phyloP scores from a whole-genome alignment of 106 monocot genomes.

The Dioscorea zingiberensis region DNA sequence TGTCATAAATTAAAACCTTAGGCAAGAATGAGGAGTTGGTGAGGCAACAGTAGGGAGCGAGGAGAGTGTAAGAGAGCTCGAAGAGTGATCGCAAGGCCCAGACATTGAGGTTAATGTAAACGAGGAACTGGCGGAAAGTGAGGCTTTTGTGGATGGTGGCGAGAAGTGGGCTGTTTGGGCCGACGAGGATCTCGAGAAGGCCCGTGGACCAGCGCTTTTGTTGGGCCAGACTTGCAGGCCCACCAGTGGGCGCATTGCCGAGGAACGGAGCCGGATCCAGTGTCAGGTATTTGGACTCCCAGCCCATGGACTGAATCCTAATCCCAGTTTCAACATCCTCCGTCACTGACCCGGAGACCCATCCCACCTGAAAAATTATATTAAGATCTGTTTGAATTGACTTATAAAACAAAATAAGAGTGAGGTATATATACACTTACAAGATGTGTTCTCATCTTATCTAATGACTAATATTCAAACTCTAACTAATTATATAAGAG shows the following conservation, averaged over 20 bases:
- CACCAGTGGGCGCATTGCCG: conserved; percentile 30
- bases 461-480: too few species aligned
- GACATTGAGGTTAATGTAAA: conserved; percentile 9
- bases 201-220: conserved; percentile 50
- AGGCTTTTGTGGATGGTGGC: conserved; percentile 13
- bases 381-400: too few species aligned
- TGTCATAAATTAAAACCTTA: conserved; percentile 16
- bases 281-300: conserved; percentile 11
- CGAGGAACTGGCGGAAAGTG: conserved; percentile 31
- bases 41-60: conserved; percentile 33
- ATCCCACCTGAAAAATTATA: conserved; percentile 31
- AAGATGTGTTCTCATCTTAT: too few species aligned
- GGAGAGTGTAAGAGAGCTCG: conserved; percentile 30
- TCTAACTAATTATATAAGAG: too few species aligned
- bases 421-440: too few species aligned
- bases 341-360: conserved; percentile 22
- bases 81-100: conserved; percentile 17
- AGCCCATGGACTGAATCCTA: conserved; percentile 32
- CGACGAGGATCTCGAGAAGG: conserved; percentile 21
- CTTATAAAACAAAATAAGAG: too few species aligned
- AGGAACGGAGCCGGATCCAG: conserved; percentile 26
- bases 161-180: conserved; percentile 12
- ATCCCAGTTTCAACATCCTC: conserved; percentile 35
- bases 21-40: conserved; percentile 29
- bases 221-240: conserved; percentile 32